Base-by-base conservation (phyloP, 371 early-diverging fungal genomes). In the Syncephalastrum racemosum region DNA sequence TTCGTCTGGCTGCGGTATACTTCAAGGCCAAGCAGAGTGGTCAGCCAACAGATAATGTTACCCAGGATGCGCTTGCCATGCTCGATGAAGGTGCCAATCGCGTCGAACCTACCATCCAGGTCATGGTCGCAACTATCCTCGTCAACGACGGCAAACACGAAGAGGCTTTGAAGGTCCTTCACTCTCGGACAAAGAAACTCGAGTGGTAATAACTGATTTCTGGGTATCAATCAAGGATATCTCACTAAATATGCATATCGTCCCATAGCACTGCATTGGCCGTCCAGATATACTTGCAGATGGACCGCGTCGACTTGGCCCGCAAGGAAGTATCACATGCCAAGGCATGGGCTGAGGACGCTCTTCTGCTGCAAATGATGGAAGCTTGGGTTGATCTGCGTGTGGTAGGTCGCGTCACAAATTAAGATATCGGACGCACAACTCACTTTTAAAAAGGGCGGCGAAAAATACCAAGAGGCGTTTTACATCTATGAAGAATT, bases 401-500 rank as follows among this genome's bases (percentile, higher is more conserved):
- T 41, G 68, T 81, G 41, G 89, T 86, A 79, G 66, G 68, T 44
- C 20, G n/a, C n/a, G n/a, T 13, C 6, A 42, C 27, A 20, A 52
- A 14, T 10, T 14, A 39, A 45, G 8, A 22, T 1, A 13, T 47
- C 15, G 13, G 18, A 31, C 2, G 12, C 36, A 2, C 36, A 8
- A 10, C 36, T 31, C 10, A 31, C 36, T 0, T 10, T 31, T 42
- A 24, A 54, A 3, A 51, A 89, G 79, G 93, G 91, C 13, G 94
- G 91, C 2, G 80, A 84, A 15, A 91, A 92, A 56, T 86, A 84
- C 57, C 91, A 89, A 65, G 93, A 94, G 70, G 91, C 96, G 2
- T 90, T 83, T 56, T 96, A 95, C 73, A 91, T 93, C 47, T 96
- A 90, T 61, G 95, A 96, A 64, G 98, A 97, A 62, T 84, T 96